A percentile compares a stretch with the other conserved stretches of the same genome.
Conservation (phyloP, 1,284 basidiomycete genomes). For the Trichosporon sp. region DNA sequence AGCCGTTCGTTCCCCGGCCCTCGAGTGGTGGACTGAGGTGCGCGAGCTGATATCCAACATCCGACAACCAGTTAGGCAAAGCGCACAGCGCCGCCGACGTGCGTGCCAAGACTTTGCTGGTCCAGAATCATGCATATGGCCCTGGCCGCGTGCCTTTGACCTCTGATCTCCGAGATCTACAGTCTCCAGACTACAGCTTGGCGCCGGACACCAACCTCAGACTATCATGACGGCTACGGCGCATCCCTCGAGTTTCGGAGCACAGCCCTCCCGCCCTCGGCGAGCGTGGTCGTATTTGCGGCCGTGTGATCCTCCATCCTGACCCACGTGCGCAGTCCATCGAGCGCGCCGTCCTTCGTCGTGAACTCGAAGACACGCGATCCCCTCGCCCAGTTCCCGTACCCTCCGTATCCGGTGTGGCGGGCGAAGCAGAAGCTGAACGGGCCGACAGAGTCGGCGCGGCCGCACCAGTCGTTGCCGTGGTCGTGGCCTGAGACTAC, state of each 20-base stretch:
- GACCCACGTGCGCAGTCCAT: constrained; percentile 5
- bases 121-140: background rate
- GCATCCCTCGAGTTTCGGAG: constrained; percentile 8
- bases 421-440: constrained; percentile 13
- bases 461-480: constrained; percentile 26
- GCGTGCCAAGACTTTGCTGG: too few relatives aligned
- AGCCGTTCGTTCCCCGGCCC: too few relatives aligned
- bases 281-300: constrained; percentile 10
- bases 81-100: too few relatives aligned
- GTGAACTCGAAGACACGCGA: constrained; percentile 3
- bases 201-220: too few relatives aligned
- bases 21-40: too few relatives aligned
- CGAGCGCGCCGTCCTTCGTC: background rate
- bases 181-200: too few relatives aligned
- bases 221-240: too few relatives aligned
- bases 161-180: too few relatives aligned
- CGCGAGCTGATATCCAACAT: background rate
- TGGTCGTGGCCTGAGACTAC: constrained; percentile 27
- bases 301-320: constrained; percentile 9
- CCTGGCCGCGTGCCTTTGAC: too few relatives aligned
- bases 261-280: background rate
- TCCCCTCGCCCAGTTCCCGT: constrained; percentile 12
- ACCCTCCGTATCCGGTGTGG: constrained; percentile 14
- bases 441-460: constrained; percentile 7
- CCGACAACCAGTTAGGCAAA: background rate